Evolutionary conservation across 257 asterid genomes (phyloP).

Genomic region (Linderniella brevidens): DNA sequence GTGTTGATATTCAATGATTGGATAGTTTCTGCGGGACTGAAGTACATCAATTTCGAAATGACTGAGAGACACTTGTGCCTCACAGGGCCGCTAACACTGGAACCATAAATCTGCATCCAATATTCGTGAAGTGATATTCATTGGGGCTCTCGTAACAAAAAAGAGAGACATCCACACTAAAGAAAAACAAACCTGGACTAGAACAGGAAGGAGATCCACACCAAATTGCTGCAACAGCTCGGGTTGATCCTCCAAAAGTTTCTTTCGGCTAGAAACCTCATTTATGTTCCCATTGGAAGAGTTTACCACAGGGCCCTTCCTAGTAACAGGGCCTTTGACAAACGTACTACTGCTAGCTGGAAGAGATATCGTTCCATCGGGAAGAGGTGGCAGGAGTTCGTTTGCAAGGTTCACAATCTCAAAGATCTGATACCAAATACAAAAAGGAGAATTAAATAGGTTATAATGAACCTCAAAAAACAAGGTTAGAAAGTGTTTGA

Average conservation of each 20-base stretch:
- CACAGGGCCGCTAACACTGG: constrained; percentile 95
- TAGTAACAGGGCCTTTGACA: constrained; percentile 42
- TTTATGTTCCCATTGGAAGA: constrained; percentile 34
- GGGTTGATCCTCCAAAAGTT: constrained; percentile 78
- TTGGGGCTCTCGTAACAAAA: background rate
- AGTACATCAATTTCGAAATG: constrained; percentile 92
- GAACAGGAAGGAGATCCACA: constrained; percentile 83
- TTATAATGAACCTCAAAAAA: too few species aligned
- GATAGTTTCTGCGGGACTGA: constrained; percentile 76
- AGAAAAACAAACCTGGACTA: constrained; percentile 56
- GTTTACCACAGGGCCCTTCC: constrained; percentile 49
- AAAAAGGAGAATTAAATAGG: too few species aligned
- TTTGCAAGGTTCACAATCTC: constrained; percentile 98
- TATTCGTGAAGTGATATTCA: constrained; percentile 3
- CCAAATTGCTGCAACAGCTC: constrained; percentile 93
- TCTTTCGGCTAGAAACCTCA: constrained; percentile 62
- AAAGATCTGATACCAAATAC: constrained; percentile 36
- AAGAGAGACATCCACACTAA: constrained; percentile 1
- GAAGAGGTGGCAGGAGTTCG: constrained; percentile 95
- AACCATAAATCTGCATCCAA: constrained; percentile 72
- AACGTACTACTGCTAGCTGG: constrained; percentile 51
- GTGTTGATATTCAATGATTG: constrained; percentile 53
- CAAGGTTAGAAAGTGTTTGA: too few species aligned
- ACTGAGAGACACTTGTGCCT: constrained; percentile 98
- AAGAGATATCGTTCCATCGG: constrained; percentile 83